Evolutionary conservation across 352 stramenopile genomes (phyloP).

Genomic region (Pilasporangium apinafurcum): DNA sequence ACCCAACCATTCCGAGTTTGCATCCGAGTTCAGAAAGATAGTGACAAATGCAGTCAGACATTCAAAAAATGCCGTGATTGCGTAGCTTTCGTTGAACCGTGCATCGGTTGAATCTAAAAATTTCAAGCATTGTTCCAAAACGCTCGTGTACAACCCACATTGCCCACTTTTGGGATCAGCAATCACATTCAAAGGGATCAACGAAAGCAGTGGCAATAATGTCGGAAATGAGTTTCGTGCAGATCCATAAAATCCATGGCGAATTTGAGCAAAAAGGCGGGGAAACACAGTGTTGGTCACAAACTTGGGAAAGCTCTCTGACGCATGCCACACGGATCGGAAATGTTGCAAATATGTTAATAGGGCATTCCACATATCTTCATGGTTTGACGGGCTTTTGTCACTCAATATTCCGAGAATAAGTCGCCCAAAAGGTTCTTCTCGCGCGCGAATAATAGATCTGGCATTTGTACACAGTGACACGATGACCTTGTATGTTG

Average conservation of each 20-base stretch:
- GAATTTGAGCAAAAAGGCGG: slow-evolving; percentile 60
- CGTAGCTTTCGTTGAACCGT: slow-evolving; percentile 41
- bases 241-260: slow-evolving; percentile 75
- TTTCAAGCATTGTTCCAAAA: slow-evolving; percentile 67
- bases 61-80: slow-evolving; percentile 62
- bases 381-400: slow-evolving; percentile 60
- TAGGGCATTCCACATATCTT: slow-evolving; percentile 68
- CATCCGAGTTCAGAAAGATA: slow-evolving; percentile 46
- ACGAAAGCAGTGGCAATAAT: slow-evolving; percentile 63
- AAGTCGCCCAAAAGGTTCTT: slow-evolving; percentile 68
- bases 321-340: slow-evolving; percentile 31
- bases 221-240: slow-evolving; percentile 58
- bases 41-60: slow-evolving; percentile 63
- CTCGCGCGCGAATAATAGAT: slow-evolving; percentile 26
- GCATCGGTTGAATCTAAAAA: slow-evolving; percentile 53
- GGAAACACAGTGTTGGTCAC: slow-evolving; percentile 53
- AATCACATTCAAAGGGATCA: slow-evolving; percentile 55
- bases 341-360: slow-evolving; percentile 64
- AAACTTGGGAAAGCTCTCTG: slow-evolving; percentile 51
- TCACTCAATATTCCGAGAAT: slow-evolving; percentile 62
- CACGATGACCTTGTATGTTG: slow-evolving; percentile 50
- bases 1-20: slow-evolving; percentile 21
- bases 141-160: slow-evolving; percentile 48
- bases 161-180: slow-evolving; percentile 29
- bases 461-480: slow-evolving; percentile 38